Conservation (phyloP, 2,329 filamentous ascomycete genomes). For the Massarina eburnea region DNA sequence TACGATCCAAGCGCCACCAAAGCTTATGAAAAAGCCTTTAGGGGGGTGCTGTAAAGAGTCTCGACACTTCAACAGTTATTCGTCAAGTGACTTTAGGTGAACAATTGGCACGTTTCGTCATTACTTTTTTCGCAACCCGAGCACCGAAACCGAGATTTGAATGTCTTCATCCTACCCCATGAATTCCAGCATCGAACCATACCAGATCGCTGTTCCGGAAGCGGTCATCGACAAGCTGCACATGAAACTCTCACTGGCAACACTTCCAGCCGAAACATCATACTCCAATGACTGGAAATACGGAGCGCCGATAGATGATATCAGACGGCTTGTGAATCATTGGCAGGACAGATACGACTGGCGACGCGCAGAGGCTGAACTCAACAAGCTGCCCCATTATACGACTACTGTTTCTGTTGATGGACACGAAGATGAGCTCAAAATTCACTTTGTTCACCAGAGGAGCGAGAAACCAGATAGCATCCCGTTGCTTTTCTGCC, state of each 20-base stretch:
- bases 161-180: background rate
- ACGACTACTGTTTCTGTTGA: conserved; percentile 36
- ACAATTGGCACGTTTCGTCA: too few relatives aligned
- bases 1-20: too few relatives aligned
- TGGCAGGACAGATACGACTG: conserved; percentile 64
- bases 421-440: background rate
- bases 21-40: too few relatives aligned
- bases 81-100: too few relatives aligned
- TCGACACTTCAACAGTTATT: too few relatives aligned
- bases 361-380: conserved; percentile 58
- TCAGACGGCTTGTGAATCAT: conserved; percentile 59
- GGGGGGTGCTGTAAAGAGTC: too few relatives aligned
- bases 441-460: conserved; percentile 63
- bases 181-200: conserved; percentile 2
- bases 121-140: too few relatives aligned
- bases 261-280: conserved; percentile 59
- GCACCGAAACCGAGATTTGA: background rate
- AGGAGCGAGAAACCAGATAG: conserved; percentile 54
- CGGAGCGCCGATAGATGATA: conserved; percentile 61
- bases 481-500: conserved; percentile 62
- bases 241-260: conserved; percentile 56
- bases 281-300: conserved; percentile 49
- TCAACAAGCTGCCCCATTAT: conserved; percentile 65
- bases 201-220: conserved; percentile 7
- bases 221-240: conserved; percentile 52